Conservation (phyloP, 306 rosid genomes). For the Sechiopsis laciniata region DNA sequence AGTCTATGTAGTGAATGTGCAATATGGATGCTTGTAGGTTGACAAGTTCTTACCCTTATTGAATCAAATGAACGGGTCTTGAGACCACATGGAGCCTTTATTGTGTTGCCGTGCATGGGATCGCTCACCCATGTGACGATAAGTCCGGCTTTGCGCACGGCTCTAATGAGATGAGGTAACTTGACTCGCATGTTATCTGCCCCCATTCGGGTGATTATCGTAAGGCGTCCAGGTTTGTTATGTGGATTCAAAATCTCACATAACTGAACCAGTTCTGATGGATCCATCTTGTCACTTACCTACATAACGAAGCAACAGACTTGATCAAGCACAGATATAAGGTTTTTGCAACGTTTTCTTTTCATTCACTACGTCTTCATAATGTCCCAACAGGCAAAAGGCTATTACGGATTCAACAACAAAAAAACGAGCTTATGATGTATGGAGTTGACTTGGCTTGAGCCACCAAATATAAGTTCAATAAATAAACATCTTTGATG, state of each 20-base stretch:
- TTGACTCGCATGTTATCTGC: constrained; percentile 40
- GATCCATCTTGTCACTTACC: constrained; percentile 49
- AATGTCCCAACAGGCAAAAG: no score
- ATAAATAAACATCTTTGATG: no score
- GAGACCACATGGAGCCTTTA: constrained; percentile 42
- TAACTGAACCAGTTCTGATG: constrained; percentile 36
- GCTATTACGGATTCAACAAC: no score
- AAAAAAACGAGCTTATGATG: no score
- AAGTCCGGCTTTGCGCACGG: constrained; percentile 36
- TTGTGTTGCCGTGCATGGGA: constrained; percentile 50
- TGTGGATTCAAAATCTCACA: constrained; percentile 35
- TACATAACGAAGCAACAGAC: constrained; percentile 21
- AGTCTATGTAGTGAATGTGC: not conserved
- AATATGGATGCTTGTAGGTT: not conserved
- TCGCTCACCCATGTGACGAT: constrained; percentile 44
- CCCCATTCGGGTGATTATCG: constrained; percentile 42
- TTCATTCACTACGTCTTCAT: no score
- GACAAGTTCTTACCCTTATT: constrained; percentile 31
- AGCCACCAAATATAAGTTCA: no score
- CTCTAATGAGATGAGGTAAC: constrained; percentile 38
- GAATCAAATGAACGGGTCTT: constrained; percentile 40
- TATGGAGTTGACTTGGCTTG: no score
- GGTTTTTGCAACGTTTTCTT: no score
- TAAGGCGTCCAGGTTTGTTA: constrained; percentile 38
- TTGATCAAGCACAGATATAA: not conserved